A percentile compares a stretch with the other conserved stretches of the same genome.
Conservation (phyloP, 2,329 filamentous ascomycete species). For the Paecilomyces dactylethromorphus region DNA sequence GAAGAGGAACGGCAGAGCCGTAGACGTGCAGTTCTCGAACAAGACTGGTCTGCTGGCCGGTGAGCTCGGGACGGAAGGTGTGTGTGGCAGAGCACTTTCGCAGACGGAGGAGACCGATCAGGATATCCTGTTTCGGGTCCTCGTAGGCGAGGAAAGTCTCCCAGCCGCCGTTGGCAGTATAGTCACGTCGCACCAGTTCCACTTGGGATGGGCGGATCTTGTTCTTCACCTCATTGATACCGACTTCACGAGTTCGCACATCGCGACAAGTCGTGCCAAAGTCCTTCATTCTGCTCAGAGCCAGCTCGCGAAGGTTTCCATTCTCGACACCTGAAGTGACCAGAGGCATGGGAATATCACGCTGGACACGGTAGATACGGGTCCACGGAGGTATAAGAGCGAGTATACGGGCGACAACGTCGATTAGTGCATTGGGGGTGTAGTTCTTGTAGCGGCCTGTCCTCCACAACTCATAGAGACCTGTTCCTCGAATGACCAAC, state of each 20-base stretch:
- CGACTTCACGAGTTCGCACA: slow-evolving; percentile 91
- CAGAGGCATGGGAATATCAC: slow-evolving; percentile 98
- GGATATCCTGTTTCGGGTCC: slow-evolving; percentile 95
- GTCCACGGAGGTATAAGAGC: slow-evolving; percentile 96
- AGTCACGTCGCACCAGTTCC: slow-evolving; percentile 89
- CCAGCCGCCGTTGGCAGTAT: slow-evolving; percentile 93
- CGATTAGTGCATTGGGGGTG: slow-evolving; percentile 91
- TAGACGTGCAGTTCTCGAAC: slow-evolving; percentile 96
- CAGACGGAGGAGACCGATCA: slow-evolving; percentile 82
- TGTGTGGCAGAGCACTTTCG: slow-evolving; percentile 87
- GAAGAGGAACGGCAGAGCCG: slow-evolving; percentile 92
- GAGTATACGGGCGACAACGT: slow-evolving; percentile 91
- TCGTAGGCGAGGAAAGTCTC: slow-evolving; percentile 98
- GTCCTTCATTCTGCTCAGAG: slow-evolving; percentile 96
- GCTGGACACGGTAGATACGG: slow-evolving; percentile 94
- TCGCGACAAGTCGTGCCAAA: slow-evolving; percentile 96
- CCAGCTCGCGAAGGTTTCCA: slow-evolving; percentile 87
- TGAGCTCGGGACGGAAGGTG: slow-evolving; percentile 84
- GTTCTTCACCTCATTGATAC: slow-evolving; percentile 98
- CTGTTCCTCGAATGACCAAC: slow-evolving; percentile 91
- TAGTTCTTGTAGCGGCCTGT: slow-evolving; percentile 98
- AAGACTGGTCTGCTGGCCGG: slow-evolving; percentile 78
- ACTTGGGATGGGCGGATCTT: slow-evolving; percentile 96
- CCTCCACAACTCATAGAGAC: slow-evolving; percentile 93
- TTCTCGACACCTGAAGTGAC: slow-evolving; percentile 99